Conservation (phyloP, 192 early-diverging fungal species). For the Mortierella alpina region DNA sequence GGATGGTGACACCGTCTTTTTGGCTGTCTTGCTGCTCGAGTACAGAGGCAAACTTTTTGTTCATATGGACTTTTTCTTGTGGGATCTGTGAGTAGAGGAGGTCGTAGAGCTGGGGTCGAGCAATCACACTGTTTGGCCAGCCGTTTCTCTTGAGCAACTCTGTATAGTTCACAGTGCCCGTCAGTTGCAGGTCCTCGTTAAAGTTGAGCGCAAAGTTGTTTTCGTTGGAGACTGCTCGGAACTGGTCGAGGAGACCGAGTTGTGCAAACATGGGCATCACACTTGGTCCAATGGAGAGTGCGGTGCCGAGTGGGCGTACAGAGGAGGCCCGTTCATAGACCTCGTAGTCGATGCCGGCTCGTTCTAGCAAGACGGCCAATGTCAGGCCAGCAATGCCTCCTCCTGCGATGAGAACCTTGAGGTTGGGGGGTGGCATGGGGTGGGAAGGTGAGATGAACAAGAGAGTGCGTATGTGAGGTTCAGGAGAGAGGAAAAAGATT, state of each 20-base stretch:
- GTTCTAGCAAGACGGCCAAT: conserved; percentile 26
- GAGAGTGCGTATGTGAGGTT: not conserved
- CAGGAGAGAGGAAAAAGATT: not conserved
- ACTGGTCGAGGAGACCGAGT: conserved; percentile 14
- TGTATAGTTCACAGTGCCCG: conserved; percentile 3
- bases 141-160: conserved; percentile 14
- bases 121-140: conserved; percentile 5
- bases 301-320: conserved; percentile 13
- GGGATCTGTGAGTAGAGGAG: conserved; percentile 19
- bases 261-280: conserved; percentile 28
- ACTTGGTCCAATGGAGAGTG: conserved; percentile 19
- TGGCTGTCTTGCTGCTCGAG: not conserved
- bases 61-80: conserved; percentile 5
- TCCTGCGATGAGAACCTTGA: conserved; percentile 45
- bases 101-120: conserved; percentile 4
- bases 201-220: conserved; percentile 12
- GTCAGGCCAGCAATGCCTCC: conserved; percentile 38
- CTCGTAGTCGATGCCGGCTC: conserved; percentile 27
- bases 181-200: conserved; percentile 15
- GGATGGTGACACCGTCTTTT: not conserved
- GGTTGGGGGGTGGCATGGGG: not conserved
- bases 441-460: not conserved
- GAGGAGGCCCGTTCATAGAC: conserved; percentile 17
- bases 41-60: not conserved
- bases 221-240: conserved; percentile 9